Evolutionary conservation across 345 rosid species (phyloP), one percentile per base, ranked within the genome.

Genomic region (Firmiana major): DNA sequence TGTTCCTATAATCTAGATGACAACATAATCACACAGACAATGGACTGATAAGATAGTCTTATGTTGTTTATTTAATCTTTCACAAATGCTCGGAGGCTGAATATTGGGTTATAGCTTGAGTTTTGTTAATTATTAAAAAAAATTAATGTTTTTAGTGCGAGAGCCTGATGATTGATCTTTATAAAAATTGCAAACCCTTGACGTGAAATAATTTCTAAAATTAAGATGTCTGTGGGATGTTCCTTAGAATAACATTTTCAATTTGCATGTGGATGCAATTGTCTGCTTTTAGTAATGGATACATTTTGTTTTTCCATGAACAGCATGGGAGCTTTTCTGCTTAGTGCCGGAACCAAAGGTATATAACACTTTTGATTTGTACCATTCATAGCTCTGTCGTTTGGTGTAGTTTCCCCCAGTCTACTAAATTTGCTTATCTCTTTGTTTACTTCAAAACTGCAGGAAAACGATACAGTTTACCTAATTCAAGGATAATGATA

Each of bases 251-350:
- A 51, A 34, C 42, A 1, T 75, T 21, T 51, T 36, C 51, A 17
- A 31, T 34, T 75, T 46, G 19, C 40, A 9, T 38, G 42, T 15
- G 53, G 11, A 63, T 28, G 15, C 43, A 31, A 46, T 48, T 45
- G 22, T 69, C 76, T 77, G 21, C 12, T 43, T 36, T 46, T 31
- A 28, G 13, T 84, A 45, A 74, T 70, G 59, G 12, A 54, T 71
- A 17, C 68, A 55, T 79, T 5, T 67, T 76, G 49, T 65, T 19
- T 74, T 71, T 24, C 19, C 34, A 12, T 82, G 59, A 46, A 63
- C 97, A 96, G 98, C 83, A 96, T 96, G 97, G 98, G 97, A 46
- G 97, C 99, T 63, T 96, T 96, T 89, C 84, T 96, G 82, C 97
- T 96, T 38, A 90, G 97, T 82, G 99, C 95, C 26, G 99, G 99